These are phyloP conservation scores for Lycium barbarum DNA, from an alignment of 257 asterid genomes.

Conservation along the genomic window DNA sequence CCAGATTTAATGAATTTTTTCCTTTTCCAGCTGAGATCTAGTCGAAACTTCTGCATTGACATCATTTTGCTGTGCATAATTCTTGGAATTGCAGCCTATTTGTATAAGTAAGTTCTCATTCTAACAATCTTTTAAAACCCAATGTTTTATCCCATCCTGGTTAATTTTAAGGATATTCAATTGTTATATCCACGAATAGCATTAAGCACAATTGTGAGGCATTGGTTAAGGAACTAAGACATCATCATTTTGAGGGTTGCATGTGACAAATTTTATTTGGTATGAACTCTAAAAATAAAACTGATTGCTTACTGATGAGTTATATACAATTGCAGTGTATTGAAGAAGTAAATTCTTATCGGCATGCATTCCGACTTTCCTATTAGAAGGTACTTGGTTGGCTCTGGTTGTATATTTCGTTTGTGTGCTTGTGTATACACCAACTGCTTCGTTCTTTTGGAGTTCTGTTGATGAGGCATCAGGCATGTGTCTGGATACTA, in stretches of 20 bases:
- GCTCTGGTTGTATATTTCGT: not conserved
- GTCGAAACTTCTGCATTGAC: slow-evolving; percentile 93
- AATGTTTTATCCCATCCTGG: not conserved
- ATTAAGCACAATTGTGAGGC: not conserved
- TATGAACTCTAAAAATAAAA: not conserved
- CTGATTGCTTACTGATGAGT: slow-evolving; percentile 7
- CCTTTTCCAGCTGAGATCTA: slow-evolving; percentile 81
- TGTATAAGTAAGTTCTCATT: slow-evolving; percentile 73
- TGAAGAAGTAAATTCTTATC: slow-evolving; percentile 39
- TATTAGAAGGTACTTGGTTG: not conserved
- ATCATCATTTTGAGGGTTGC: not conserved
- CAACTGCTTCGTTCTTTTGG: not conserved
- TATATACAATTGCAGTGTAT: slow-evolving; percentile 40
- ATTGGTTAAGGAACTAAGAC: not conserved
- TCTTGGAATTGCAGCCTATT: slow-evolving; percentile 93
- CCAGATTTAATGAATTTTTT: slow-evolving; percentile 1
- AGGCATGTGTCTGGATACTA: not conserved
- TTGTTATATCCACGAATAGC: not conserved
- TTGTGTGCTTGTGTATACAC: not conserved
- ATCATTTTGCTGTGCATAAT: slow-evolving; percentile 81
- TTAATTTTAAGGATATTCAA: not conserved
- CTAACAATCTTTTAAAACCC: not conserved
- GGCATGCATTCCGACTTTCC: not conserved
- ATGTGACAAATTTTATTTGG: not conserved
- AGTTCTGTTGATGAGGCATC: not conserved